Percentiles rank a stretch among this genome's conserved stretches.
Conservation (phyloP, 2,329 filamentous ascomycete genomes). For the Colletotrichum magnum region DNA sequence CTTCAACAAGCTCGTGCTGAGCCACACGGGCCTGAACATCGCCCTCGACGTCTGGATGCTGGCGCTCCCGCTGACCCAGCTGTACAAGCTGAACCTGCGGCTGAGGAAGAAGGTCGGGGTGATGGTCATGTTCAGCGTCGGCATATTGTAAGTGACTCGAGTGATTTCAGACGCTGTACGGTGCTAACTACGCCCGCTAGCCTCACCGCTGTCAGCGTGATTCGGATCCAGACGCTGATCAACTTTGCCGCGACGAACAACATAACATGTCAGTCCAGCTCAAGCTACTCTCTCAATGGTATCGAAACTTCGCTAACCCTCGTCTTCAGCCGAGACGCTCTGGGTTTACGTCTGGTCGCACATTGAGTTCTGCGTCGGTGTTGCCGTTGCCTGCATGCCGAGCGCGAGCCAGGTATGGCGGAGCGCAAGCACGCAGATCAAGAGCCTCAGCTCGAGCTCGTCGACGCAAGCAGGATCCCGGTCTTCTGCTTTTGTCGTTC, state of each 20-base stretch:
- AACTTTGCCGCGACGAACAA: conserved; percentile 5
- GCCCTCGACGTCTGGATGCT: conserved; percentile 51
- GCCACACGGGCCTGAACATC: conserved; percentile 45
- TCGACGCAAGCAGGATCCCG: too few relatives aligned
- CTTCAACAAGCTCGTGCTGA: conserved; percentile 48
- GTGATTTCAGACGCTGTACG: neutral
- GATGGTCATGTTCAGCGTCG: conserved; percentile 49
- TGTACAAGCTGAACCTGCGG: conserved; percentile 49
- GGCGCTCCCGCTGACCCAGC: conserved; percentile 49
- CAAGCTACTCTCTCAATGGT: neutral
- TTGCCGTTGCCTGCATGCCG: conserved; percentile 19
- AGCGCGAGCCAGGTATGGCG: conserved; percentile 14
- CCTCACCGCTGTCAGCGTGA: conserved; percentile 14
- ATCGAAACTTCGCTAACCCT: too few relatives aligned
- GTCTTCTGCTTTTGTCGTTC: too few relatives aligned
- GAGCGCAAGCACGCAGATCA: too few relatives aligned
- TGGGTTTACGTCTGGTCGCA: conserved; percentile 15
- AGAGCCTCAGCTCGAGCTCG: too few relatives aligned
- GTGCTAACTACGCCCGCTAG: neutral
- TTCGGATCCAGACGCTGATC: neutral
- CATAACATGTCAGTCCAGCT: neutral
- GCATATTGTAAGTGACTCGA: conserved; percentile 11
- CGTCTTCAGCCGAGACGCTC: neutral
- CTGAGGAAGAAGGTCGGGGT: conserved; percentile 49
- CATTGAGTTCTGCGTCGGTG: neutral